A percentile compares a stretch with the other conserved stretches of the same genome.
phyloP scores from a whole-genome alignment of 2,329 filamentous ascomycete genomes.

The Alternaria sp. region DNA sequence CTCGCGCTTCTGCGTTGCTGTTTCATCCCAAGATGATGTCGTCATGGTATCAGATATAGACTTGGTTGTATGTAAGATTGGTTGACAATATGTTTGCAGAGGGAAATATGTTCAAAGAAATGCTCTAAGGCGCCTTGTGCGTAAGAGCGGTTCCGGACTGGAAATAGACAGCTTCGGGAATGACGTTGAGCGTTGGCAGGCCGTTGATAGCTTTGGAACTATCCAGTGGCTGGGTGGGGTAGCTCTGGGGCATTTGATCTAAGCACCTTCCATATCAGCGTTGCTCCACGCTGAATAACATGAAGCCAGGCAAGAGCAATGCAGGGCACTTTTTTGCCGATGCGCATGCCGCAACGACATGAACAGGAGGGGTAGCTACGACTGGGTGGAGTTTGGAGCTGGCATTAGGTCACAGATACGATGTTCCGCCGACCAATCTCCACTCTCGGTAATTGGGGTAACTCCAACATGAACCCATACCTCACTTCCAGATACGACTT shows the following conservation, averaged over 20 bases:
- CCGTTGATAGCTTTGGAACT: slow-evolving; percentile 10
- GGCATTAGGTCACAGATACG: not conserved
- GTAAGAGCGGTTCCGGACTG: not conserved
- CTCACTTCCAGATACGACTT: not conserved
- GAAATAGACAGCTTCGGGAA: not conserved
- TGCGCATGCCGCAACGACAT: not conserved
- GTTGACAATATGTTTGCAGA: not conserved
- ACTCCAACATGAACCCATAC: not conserved
- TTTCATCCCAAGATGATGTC: slow-evolving; percentile 57
- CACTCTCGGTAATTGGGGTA: not conserved
- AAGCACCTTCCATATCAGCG: slow-evolving; percentile 6
- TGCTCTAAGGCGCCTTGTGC: not conserved
- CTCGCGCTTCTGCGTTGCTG: slow-evolving; percentile 63
- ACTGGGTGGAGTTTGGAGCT: not conserved
- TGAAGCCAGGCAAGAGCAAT: not conserved
- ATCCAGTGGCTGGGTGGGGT: slow-evolving; percentile 4
- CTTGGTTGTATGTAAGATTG: too few species aligned
- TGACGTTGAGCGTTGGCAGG: not conserved
- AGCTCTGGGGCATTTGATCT: not conserved
- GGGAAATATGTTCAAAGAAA: not conserved
- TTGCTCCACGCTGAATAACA: not conserved
- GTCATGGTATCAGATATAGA: slow-evolving; percentile 26
- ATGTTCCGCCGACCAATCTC: not conserved
- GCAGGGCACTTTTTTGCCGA: not conserved
- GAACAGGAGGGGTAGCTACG: not conserved